Percentiles rank a stretch among this genome's conserved stretches.
Conservation (phyloP, 345 rosid genomes). For the Populus davidiana region DNA sequence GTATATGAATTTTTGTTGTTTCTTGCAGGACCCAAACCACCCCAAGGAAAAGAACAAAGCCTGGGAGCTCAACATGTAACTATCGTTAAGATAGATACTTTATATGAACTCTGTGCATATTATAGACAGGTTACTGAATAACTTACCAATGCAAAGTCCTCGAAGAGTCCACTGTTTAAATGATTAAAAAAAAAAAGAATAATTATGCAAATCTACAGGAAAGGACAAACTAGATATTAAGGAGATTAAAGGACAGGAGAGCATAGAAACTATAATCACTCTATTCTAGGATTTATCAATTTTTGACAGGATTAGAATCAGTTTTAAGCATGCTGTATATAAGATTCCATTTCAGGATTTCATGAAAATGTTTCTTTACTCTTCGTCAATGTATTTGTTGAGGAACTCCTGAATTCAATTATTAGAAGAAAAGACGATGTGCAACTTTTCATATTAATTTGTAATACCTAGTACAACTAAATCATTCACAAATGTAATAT, state of each 20-base stretch:
- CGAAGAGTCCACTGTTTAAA: conserved; percentile 29
- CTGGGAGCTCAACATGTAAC: conserved; percentile 14
- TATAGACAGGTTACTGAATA: conserved; percentile 3
- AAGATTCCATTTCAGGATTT: not conserved
- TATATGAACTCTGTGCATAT: not conserved
- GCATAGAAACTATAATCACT: not conserved
- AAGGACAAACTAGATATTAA: not conserved
- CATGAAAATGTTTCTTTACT: too few species aligned
- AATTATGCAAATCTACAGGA: conserved; percentile 6
- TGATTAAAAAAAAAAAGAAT: conserved; percentile 7
- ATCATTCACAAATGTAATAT: not conserved
- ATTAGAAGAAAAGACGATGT: not conserved
- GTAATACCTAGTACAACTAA: not conserved
- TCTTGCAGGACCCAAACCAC: conserved; percentile 27
- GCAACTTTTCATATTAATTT: not conserved
- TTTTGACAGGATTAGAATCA: too few species aligned
- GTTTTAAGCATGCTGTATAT: not conserved
- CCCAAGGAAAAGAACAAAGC: conserved; percentile 22
- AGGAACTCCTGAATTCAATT: not conserved
- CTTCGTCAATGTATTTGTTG: not conserved
- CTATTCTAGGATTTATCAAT: too few species aligned
- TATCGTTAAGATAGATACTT: not conserved
- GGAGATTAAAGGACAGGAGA: not conserved
- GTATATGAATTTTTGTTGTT: conserved; percentile 19
- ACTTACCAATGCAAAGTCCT: conserved; percentile 26